Conservation (phyloP, 2,329 filamentous ascomycete genomes). For the Grosmannia serpens region DNA sequence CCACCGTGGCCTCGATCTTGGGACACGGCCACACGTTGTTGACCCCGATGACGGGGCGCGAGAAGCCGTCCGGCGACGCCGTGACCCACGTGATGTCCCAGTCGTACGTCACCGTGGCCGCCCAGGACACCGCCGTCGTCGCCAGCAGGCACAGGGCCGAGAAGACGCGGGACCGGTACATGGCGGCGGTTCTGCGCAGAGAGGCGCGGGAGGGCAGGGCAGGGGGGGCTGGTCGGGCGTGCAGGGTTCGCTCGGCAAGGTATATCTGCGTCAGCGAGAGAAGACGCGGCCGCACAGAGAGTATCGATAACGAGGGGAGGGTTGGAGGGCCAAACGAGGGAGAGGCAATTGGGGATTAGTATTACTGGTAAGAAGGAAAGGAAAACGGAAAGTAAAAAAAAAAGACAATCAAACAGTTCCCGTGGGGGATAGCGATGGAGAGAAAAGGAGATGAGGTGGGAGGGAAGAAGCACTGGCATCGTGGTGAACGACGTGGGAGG, state of each 20-base stretch:
- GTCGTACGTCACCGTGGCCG: conserved; percentile 23
- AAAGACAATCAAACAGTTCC: not conserved
- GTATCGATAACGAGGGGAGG: not conserved
- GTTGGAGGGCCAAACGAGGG: not conserved
- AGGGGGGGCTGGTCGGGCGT: too few relatives aligned
- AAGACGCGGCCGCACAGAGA: too few relatives aligned
- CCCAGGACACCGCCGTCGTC: conserved; percentile 15
- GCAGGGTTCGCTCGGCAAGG: too few relatives aligned
- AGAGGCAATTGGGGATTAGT: not conserved
- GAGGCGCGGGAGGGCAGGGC: too few relatives aligned
- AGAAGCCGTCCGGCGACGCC: conserved; percentile 24
- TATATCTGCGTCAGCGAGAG: not conserved
- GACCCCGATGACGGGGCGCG: conserved; percentile 35
- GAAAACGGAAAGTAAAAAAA: not conserved
- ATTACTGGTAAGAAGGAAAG: not conserved
- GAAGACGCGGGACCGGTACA: conserved; percentile 1
- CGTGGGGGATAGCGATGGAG: not conserved
- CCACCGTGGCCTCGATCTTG: conserved; percentile 35
- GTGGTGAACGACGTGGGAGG: not conserved
- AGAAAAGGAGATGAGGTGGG: not conserved
- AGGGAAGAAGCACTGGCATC: not conserved
- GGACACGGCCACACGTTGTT: conserved; percentile 53
- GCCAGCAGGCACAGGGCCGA: conserved; percentile 5
- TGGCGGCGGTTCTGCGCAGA: not conserved
- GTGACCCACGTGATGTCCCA: conserved; percentile 31